These are phyloP conservation scores for Suillus clintonianus DNA, from an alignment of 768 basidiomycete species.

Conservation along the genomic window DNA sequence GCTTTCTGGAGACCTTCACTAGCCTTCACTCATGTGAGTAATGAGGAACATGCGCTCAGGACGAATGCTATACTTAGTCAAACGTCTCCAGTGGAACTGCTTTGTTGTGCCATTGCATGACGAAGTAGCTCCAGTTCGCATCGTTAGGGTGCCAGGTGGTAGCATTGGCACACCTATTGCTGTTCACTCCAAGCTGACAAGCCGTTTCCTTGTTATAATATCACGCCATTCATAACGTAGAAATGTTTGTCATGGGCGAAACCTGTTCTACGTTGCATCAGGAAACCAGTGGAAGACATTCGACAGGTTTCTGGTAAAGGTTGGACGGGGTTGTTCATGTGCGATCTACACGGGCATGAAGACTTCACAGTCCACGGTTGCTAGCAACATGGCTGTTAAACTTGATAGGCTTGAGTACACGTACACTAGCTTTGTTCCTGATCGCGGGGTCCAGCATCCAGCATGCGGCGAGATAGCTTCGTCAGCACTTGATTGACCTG, in stretches of 20 bases:
- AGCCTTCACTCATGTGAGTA: not conserved
- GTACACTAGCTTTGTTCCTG: not conserved
- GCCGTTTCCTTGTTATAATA: not conserved
- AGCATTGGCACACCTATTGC: not conserved
- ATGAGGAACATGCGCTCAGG: not conserved
- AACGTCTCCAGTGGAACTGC: not conserved
- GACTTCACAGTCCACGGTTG: not conserved
- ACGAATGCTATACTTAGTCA: not conserved
- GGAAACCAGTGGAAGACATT: not conserved
- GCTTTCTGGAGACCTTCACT: not conserved
- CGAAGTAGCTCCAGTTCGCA: not conserved
- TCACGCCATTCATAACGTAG: not conserved
- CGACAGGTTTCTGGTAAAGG: not conserved
- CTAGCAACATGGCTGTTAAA: not conserved
- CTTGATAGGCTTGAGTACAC: not conserved
- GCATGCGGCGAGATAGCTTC: not conserved
- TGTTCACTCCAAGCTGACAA: not conserved
- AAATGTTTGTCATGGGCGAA: not conserved
- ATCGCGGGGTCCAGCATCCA: not conserved
- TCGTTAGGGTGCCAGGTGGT: not conserved
- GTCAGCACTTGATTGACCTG: not conserved
- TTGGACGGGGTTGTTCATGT: not conserved
- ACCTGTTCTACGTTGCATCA: not conserved
- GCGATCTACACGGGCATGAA: not conserved
- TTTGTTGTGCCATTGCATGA: not conserved